Conservation (phyloP, 2,329 filamentous ascomycete genomes). For the Hypoxylon sp. region DNA sequence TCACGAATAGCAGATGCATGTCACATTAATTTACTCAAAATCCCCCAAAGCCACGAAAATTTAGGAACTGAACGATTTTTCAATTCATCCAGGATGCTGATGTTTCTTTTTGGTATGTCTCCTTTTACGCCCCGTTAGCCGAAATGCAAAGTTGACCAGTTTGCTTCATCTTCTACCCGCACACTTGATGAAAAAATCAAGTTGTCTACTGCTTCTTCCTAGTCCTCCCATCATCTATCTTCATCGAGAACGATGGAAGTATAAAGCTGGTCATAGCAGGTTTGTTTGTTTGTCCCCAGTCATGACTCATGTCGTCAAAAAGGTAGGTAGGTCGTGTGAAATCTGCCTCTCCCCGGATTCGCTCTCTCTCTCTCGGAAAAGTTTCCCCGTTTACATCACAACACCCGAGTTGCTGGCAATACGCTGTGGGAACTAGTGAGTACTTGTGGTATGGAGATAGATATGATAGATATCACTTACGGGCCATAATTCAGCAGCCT, state of each 20-base stretch:
- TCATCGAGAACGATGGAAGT: too few relatives aligned
- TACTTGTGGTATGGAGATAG: constrained; percentile 4
- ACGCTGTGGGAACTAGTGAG: constrained; percentile 72
- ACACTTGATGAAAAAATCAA: constrained; percentile 36
- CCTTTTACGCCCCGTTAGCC: constrained; percentile 66
- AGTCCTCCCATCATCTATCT: constrained; percentile 26
- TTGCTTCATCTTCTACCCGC: too few relatives aligned
- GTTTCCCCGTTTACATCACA: constrained; percentile 84
- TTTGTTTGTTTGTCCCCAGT: constrained; percentile 42
- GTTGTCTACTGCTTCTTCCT: constrained; percentile 35
- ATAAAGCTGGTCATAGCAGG: constrained; percentile 41
- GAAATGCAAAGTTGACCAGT: constrained; percentile 64
- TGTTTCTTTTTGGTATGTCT: constrained; percentile 59
- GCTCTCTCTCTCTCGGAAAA: constrained; percentile 45
- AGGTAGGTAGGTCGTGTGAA: constrained; percentile 37
- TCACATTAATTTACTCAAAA: constrained; percentile 23
- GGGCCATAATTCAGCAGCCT: constrained; percentile 99
- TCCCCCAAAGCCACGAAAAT: not conserved
- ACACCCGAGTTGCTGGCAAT: constrained; percentile 99
- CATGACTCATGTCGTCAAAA: constrained; percentile 46
- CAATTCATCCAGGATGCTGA: constrained; percentile 61
- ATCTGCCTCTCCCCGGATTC: constrained; percentile 38
- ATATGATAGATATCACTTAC: constrained; percentile 65
- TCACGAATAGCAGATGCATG: not conserved
- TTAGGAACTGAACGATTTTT: constrained; percentile 47